Conservation (phyloP, 371 early-diverging fungal species). For the Parasitella parasitica region DNA sequence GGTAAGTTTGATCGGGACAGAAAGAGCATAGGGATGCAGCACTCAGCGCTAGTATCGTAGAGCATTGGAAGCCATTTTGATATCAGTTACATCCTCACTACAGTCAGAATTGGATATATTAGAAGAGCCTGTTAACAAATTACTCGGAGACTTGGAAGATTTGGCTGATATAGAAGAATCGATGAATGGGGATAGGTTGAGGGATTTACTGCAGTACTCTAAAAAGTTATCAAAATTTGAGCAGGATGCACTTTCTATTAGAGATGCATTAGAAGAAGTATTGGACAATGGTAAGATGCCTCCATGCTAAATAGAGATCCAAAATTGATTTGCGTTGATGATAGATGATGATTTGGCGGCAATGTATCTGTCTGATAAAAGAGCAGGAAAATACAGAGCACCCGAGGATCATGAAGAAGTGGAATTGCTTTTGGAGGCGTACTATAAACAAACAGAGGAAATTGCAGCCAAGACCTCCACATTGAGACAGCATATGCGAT, state of each 20-base stretch:
- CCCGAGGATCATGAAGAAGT: constrained; percentile 79
- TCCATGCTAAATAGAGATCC: not conserved
- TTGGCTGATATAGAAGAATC: constrained; percentile 73
- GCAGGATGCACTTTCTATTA: constrained; percentile 70
- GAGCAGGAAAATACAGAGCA: constrained; percentile 52
- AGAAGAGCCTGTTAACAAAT: constrained; percentile 49
- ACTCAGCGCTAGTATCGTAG: constrained; percentile 21
- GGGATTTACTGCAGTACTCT: constrained; percentile 73
- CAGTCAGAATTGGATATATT: constrained; percentile 76
- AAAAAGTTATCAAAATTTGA: constrained; percentile 77
- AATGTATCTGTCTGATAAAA: constrained; percentile 86
- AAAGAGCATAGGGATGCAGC: not conserved
- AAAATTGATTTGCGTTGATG: no score
- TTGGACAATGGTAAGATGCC: constrained; percentile 67
- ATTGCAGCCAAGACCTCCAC: constrained; percentile 69
- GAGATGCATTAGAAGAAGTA: constrained; percentile 76
- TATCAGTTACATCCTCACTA: constrained; percentile 67
- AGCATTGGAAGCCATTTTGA: constrained; percentile 83
- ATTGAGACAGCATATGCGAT: constrained; percentile 72
- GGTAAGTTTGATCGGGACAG: constrained; percentile 34
- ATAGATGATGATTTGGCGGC: constrained; percentile 86
- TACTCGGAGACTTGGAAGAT: constrained; percentile 65
- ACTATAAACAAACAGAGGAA: constrained; percentile 85
- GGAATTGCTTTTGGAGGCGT: constrained; percentile 86
- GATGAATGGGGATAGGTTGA: constrained; percentile 72